phyloP scores from a whole-genome alignment of 1,284 basidiomycete genomes.

The Naganishia sp. region DNA sequence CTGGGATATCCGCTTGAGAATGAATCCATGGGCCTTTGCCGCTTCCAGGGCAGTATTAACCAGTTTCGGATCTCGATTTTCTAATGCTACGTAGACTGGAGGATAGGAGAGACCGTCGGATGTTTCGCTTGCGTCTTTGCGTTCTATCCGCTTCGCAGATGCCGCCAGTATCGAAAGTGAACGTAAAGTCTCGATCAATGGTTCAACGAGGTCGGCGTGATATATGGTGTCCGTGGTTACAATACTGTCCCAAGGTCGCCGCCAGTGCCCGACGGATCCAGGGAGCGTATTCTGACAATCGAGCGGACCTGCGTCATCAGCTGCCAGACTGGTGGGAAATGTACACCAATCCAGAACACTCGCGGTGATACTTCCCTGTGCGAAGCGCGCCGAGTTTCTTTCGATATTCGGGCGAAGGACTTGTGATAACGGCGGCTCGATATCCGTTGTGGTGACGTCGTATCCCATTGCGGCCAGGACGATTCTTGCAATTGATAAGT shows the following conservation, averaged over 20 bases:
- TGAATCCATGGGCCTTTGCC: conserved; percentile 59
- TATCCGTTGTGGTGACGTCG: conserved; percentile 77
- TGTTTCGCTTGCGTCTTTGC: neutral
- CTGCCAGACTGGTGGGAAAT: neutral
- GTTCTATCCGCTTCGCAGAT: neutral
- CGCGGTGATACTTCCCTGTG: conserved; percentile 41
- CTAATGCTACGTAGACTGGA: conserved; percentile 69
- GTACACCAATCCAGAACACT: conserved; percentile 17
- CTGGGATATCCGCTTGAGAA: conserved; percentile 62
- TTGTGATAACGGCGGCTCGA: conserved; percentile 65
- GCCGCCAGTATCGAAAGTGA: conserved; percentile 54
- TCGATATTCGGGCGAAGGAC: conserved; percentile 70
- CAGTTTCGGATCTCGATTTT: conserved; percentile 70
- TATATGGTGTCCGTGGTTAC: conserved; percentile 85
- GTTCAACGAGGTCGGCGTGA: conserved; percentile 63
- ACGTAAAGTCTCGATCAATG: conserved; percentile 70
- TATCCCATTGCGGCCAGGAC: conserved; percentile 70
- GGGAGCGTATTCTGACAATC: neutral
- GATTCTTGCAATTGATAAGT: conserved; percentile 57
- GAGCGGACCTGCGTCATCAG: neutral
- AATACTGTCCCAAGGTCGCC: conserved; percentile 70
- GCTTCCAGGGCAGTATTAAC: conserved; percentile 63
- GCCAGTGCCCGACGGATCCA: conserved; percentile 52
- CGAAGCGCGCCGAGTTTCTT: conserved; percentile 57
- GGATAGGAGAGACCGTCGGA: conserved; percentile 42